A percentile compares a stretch with the other conserved stretches of the same genome.
Evolutionary conservation across 2,329 filamentous ascomycete genomes (phyloP).

Genomic region (Pleoardoris graminearum): DNA sequence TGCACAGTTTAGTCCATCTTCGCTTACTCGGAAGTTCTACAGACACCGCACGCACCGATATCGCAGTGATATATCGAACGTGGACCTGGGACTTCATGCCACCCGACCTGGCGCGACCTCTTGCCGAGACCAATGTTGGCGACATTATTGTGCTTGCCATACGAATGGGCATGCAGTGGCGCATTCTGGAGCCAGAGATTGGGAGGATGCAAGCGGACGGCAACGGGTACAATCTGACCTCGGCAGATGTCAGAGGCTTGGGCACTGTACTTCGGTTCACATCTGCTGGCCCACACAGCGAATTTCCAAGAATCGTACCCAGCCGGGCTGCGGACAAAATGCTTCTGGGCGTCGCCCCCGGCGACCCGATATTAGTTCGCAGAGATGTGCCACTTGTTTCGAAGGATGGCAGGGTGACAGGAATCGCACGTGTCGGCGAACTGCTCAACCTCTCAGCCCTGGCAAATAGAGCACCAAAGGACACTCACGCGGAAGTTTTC

Average conservation of each 20-base stretch:
- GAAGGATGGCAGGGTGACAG: background rate
- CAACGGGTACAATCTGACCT: conserved; percentile 8
- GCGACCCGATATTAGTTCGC: conserved; percentile 7
- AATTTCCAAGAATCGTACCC: conserved; percentile 4
- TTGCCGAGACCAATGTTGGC: conserved; percentile 7
- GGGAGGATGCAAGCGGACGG: conserved; percentile 14
- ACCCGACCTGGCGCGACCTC: conserved; percentile 10
- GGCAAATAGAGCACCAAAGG: background rate
- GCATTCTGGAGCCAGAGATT: conserved; percentile 3
- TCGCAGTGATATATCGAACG: conserved; percentile 10
- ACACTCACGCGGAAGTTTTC: background rate
- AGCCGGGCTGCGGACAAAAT: conserved; percentile 10
- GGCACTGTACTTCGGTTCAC: conserved; percentile 13
- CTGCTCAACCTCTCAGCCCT: conserved; percentile 6
- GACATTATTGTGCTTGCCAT: conserved; percentile 9
- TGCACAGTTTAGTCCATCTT: background rate
- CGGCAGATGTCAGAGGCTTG: conserved; percentile 6
- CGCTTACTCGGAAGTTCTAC: background rate
- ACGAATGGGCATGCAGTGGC: conserved; percentile 13
- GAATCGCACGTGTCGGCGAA: background rate
- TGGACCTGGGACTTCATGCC: conserved; percentile 15
- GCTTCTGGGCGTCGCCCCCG: conserved; percentile 8
- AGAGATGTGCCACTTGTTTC: conserved; percentile 6
- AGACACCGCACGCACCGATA: conserved; percentile 4
- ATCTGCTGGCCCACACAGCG: background rate